phyloP scores from a whole-genome alignment of 2,329 filamentous ascomycete species.

The Juglanconis sp. region DNA sequence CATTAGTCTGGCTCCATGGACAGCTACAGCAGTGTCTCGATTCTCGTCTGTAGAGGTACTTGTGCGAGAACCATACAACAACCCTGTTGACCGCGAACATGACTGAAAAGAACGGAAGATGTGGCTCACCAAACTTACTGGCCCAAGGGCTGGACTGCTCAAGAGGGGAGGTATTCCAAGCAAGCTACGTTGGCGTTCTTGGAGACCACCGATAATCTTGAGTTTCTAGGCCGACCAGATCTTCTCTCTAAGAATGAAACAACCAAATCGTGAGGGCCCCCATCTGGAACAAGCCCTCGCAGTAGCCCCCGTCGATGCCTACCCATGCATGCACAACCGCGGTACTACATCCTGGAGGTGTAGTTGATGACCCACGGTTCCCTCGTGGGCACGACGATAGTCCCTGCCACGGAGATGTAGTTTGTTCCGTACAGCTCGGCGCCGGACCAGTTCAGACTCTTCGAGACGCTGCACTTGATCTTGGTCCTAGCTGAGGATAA shows the following conservation, averaged over 20 bases:
- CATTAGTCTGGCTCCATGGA: too few species aligned
- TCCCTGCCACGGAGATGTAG: neutral
- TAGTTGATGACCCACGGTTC: neutral
- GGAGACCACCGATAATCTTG: too few species aligned
- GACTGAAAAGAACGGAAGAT: too few species aligned
- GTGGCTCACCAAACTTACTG: too few species aligned
- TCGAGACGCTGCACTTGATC: neutral
- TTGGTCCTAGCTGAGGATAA: too few species aligned
- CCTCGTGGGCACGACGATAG: neutral
- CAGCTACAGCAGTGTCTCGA: neutral
- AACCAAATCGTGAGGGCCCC: too few species aligned
- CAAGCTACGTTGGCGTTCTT: too few species aligned
- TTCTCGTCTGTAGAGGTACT: neutral
- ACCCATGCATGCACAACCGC: neutral
- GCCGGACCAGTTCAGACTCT: neutral
- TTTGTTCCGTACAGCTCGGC: neutral
- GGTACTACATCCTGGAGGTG: neutral
- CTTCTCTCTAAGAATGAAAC: too few species aligned
- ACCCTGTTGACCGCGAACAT: too few species aligned
- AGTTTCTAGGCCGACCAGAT: too few species aligned
- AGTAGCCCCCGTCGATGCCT: neutral
- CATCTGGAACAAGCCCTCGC: neutral
- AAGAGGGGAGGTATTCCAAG: too few species aligned
- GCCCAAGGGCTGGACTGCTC: neutral
- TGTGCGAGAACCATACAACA: too few species aligned